Conservation (phyloP, 352 stramenopile species). For the Globisporangium uncinulatum region DNA sequence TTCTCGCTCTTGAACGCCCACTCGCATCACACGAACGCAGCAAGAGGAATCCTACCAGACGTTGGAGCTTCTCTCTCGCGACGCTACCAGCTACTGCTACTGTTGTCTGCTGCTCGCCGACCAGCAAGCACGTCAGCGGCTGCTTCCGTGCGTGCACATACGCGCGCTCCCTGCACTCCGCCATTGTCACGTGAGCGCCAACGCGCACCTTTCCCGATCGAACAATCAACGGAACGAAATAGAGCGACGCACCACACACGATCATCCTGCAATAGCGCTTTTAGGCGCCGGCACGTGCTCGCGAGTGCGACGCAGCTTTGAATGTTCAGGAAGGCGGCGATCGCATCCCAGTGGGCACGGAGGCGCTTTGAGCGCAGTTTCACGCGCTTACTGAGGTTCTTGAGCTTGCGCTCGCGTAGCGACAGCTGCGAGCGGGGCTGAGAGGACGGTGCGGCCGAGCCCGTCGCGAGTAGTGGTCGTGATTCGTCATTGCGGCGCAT, state of each 20-base stretch:
- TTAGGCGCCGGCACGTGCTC: conserved; percentile 29
- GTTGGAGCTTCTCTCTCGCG: conserved; percentile 29
- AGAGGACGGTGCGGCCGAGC: conserved; percentile 10
- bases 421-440: conserved; percentile 16
- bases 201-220: too few relatives aligned
- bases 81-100: not conserved
- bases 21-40: not conserved
- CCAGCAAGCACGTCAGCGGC: conserved; percentile 26
- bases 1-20: not conserved
- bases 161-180: conserved; percentile 22
- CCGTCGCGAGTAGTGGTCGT: conserved; percentile 1
- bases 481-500: not conserved
- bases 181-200: not conserved
- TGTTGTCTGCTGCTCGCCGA: conserved; percentile 4
- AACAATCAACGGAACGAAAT: too few relatives aligned
- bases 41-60: conserved; percentile 22
- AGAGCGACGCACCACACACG: conserved; percentile 26
- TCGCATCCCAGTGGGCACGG: conserved; percentile 32
- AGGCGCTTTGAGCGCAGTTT: conserved; percentile 56
- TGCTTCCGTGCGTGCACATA: conserved; percentile 25
- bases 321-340: conserved; percentile 31
- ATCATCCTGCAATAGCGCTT: conserved; percentile 33
- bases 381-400: conserved; percentile 44
- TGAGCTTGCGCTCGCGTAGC: conserved; percentile 28
- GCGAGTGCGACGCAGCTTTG: conserved; percentile 30